A percentile compares a stretch with the other conserved stretches of the same genome.
phyloP scores from a whole-genome alignment of 345 rosid genomes.

The Eucalyptus virginea region DNA sequence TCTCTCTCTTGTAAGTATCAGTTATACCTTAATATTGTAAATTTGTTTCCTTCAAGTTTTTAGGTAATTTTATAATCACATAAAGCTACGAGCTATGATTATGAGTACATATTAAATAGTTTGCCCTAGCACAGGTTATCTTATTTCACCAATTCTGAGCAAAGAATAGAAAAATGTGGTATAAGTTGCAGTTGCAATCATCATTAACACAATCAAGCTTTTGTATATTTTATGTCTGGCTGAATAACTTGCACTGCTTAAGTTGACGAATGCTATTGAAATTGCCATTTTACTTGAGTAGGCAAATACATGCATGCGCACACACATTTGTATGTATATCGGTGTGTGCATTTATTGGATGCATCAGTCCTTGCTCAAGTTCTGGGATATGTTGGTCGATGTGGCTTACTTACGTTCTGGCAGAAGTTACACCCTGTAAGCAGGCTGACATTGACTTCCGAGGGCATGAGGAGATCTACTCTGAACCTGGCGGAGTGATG shows the following conservation, averaged over 20 bases:
- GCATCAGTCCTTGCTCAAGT: conserved; percentile 6
- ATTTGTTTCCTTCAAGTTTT: background rate
- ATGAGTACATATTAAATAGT: background rate
- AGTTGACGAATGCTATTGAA: background rate
- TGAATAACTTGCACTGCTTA: background rate
- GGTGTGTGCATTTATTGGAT: background rate
- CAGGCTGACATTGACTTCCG: conserved; percentile 86
- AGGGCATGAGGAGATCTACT: conserved; percentile 84
- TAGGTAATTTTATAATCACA: background rate
- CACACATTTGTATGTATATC: background rate
- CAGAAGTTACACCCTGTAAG: conserved; percentile 95
- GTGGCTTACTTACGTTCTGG: conserved; percentile 98
- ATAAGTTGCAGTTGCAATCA: background rate
- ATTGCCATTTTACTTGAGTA: background rate
- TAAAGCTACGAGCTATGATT: background rate
- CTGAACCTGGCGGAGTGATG: conserved; percentile 99
- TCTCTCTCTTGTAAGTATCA: background rate
- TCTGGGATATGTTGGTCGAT: conserved; percentile 59
- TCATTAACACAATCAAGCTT: background rate
- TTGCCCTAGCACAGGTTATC: background rate
- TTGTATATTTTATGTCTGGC: background rate
- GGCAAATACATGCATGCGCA: background rate
- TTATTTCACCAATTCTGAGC: background rate
- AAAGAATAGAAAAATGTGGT: background rate
- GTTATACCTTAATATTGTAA: background rate